Base-by-base conservation (phyloP, 495 filamentous ascomycete genomes). In the Daldinia vernicosa region DNA sequence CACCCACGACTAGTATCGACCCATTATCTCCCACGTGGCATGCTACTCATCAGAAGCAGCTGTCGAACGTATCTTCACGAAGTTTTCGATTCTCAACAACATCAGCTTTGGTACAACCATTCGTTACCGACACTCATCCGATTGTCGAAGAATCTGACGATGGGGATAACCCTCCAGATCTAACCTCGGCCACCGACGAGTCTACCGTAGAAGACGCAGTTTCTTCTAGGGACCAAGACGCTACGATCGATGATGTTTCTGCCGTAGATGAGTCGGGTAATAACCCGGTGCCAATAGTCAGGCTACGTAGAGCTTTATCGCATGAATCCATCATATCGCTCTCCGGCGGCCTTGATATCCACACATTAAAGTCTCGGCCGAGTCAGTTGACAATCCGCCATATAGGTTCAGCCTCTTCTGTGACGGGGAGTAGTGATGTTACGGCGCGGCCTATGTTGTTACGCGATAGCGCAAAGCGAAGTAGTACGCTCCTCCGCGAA, bases 1-100 rank as follows among this genome's bases (percentile, higher is more conserved):
- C 92, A 27, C 93, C 94, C 0, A 91, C 90, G 0, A 89, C 90
- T 50, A 87, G 84, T 67, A 80, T 87, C 2, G 86, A 88, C 32
- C 86, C 90, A n/a, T 82, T 83, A 60, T 88, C 87, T 27, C 86
- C 88, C 5, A 72, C 76, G 27, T 86, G 87, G 80, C 80, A 71
- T 14, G 76, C 80, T 1, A 76, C 79, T n/a, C 85, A 87, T 60
- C 74, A 80, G 47, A 89, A 88, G 58, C 81, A 82, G 8, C 74
- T 75, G 0, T 89, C 89, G 2, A 89, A 87, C 66, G 69, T 84
- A 40, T 88, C 88, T 3, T 76, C 80, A 15, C 79, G 85, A 11
- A 84, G 84, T 63, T 82, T 87, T 47, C 75, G 70, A 47, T 32
- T 70, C 30, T 57, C 75, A 19, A 65, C 75, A n/a, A 70, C 39